Evolutionary conservation across 306 rosid genomes (phyloP).

Genomic region (Ziziphus jujuba): DNA sequence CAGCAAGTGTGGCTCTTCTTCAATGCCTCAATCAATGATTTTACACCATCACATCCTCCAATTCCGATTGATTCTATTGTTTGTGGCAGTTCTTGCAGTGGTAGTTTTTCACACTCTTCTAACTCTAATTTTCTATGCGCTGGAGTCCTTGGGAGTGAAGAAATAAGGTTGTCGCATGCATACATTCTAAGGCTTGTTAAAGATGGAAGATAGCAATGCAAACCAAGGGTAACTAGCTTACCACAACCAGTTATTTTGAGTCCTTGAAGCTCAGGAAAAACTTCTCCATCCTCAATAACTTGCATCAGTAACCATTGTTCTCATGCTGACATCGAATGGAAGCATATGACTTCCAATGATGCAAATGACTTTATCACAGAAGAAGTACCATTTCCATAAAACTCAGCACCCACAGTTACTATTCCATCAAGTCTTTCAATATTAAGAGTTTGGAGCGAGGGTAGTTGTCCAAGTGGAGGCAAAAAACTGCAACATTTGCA

Average conservation of each 20-base stretch:
- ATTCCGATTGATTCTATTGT: too few relatives aligned
- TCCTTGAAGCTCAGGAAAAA: conserved; percentile 1
- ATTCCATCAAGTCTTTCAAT: conserved; percentile 8
- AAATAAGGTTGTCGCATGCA: conserved; percentile 22
- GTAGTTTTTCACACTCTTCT: not conserved
- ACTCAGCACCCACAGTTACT: conserved; percentile 10
- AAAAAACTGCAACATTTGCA: not conserved
- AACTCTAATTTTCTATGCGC: conserved; percentile 8
- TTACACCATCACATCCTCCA: not conserved
- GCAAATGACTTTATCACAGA: not conserved
- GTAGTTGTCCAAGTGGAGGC: conserved; percentile 22
- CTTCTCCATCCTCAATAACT: not conserved
- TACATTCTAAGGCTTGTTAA: not conserved
- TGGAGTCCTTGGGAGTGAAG: conserved; percentile 25
- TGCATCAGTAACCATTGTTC: conserved; percentile 5
- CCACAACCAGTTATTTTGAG: not conserved
- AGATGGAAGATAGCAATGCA: conserved; percentile 7
- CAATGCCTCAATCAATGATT: not conserved
- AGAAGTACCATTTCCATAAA: conserved; percentile 7
- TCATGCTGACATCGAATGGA: not conserved
- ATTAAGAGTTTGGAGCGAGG: not conserved
- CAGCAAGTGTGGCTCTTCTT: not conserved
- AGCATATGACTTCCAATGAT: not conserved
- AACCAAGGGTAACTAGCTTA: not conserved
- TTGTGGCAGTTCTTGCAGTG: not conserved